These are phyloP conservation scores for Diplocarpon mali DNA, from an alignment of 2,329 filamentous ascomycete species.

Conservation along the genomic window DNA sequence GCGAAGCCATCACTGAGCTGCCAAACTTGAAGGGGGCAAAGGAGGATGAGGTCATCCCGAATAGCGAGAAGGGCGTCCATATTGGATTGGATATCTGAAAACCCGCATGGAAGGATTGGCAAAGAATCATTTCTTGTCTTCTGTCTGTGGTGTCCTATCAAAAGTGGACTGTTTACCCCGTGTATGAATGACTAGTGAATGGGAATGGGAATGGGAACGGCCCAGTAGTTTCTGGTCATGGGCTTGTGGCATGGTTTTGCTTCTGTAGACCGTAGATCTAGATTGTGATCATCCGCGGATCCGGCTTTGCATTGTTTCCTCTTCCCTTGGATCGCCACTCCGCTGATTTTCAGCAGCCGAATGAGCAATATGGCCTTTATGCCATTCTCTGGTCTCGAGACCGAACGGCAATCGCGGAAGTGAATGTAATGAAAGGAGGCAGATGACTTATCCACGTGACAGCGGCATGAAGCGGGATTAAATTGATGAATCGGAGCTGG, in stretches of 20 bases:
- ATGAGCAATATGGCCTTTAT: too few relatives aligned
- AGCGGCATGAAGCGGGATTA: too few relatives aligned
- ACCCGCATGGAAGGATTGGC: neutral
- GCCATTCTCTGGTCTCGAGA: too few relatives aligned
- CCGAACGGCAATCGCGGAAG: too few relatives aligned
- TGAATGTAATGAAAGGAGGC: too few relatives aligned
- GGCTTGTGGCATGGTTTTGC: neutral
- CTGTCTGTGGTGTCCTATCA: neutral
- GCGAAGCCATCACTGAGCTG: constrained; percentile 70
- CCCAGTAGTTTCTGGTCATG: neutral
- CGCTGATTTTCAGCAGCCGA: too few relatives aligned
- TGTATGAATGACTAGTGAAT: neutral
- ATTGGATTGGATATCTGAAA: constrained; percentile 28
- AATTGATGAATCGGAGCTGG: too few relatives aligned
- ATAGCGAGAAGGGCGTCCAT: constrained; percentile 49
- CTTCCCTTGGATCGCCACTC: too few relatives aligned
- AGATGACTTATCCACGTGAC: too few relatives aligned
- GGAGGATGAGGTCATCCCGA: constrained; percentile 44
- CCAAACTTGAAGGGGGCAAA: constrained; percentile 51
- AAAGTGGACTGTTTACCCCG: neutral
- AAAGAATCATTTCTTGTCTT: neutral
- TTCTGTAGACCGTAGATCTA: neutral
- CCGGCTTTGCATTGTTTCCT: too few relatives aligned
- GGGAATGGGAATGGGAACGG: too few relatives aligned
- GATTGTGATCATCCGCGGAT: neutral